A percentile compares a stretch with the other conserved stretches of the same genome.
These are phyloP conservation scores for Annulohypoxylon moriforme DNA, from an alignment of 495 filamentous ascomycete species.

Conservation along the genomic window DNA sequence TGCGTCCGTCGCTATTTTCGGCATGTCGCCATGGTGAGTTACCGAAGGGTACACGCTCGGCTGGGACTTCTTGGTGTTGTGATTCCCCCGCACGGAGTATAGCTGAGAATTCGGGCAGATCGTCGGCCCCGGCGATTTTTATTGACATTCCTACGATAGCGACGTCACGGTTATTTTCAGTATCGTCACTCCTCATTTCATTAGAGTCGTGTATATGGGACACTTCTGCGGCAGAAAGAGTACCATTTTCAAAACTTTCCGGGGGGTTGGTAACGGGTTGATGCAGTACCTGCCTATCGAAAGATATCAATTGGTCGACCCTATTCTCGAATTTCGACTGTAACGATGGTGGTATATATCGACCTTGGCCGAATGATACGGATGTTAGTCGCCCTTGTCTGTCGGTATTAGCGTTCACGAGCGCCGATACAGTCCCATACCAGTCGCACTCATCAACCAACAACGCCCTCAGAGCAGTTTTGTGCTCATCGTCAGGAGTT, in stretches of 20 bases:
- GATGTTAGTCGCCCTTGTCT: background rate
- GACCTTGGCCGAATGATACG: background rate
- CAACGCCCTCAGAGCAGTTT: background rate
- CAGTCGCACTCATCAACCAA: slow-evolving; percentile 1
- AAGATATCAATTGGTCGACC: background rate
- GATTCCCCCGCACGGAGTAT: slow-evolving; percentile 56
- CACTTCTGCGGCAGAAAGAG: too few species aligned
- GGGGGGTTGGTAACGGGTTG: background rate
- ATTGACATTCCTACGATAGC: slow-evolving; percentile 66
- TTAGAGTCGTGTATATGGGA: background rate
- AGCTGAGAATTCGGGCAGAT: slow-evolving; percentile 59
- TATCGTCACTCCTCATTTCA: background rate
- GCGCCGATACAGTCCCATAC: background rate
- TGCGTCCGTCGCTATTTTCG: slow-evolving; percentile 47
- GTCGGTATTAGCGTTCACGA: background rate
- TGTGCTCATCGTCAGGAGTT: background rate
- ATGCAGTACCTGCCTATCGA: background rate
- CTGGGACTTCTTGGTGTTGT: slow-evolving; percentile 55
- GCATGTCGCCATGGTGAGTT: slow-evolving; percentile 45
- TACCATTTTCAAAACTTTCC: background rate
- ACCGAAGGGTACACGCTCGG: slow-evolving; percentile 51
- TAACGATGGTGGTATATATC: slow-evolving; percentile 3
- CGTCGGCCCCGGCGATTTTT: slow-evolving; percentile 61
- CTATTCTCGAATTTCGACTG: background rate
- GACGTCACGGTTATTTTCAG: slow-evolving; percentile 51